Evolutionary conservation across 345 rosid genomes (phyloP).

Genomic region (Laguncularia racemosa): DNA sequence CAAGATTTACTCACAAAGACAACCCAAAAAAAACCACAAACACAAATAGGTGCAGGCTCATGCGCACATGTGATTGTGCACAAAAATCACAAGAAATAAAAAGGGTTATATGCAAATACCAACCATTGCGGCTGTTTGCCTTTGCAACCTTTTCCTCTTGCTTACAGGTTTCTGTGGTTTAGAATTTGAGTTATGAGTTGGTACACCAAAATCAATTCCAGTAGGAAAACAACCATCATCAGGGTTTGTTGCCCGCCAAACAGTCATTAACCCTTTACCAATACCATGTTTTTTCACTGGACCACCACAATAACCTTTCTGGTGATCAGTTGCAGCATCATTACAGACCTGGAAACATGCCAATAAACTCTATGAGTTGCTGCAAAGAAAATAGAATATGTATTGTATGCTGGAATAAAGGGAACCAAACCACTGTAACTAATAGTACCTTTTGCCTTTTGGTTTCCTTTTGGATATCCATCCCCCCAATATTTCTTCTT

Average conservation of each 20-base stretch:
- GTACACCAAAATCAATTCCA: slow-evolving; percentile 32
- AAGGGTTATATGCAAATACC: slow-evolving; percentile 16
- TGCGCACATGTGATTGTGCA: neutral
- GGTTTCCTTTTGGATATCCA: too few species aligned
- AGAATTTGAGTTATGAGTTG: slow-evolving; percentile 20
- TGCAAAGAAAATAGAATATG: slow-evolving; percentile 6
- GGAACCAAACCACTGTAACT: neutral
- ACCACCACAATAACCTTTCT: slow-evolving; percentile 17
- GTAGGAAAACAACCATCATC: slow-evolving; percentile 42
- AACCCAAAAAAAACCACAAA: neutral
- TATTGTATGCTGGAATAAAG: neutral
- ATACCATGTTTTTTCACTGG: slow-evolving; percentile 69
- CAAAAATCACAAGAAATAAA: neutral
- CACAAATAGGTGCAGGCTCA: too few species aligned
- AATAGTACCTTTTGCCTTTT: too few species aligned
- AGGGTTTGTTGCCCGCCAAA: slow-evolving; percentile 72
- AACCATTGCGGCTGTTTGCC: slow-evolving; percentile 42
- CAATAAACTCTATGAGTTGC: slow-evolving; percentile 6
- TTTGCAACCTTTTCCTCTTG: slow-evolving; percentile 30
- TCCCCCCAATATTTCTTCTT: too few species aligned
- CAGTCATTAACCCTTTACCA: slow-evolving; percentile 97
- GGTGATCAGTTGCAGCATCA: slow-evolving; percentile 10
- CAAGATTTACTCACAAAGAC: slow-evolving; percentile 1
- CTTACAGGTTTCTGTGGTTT: slow-evolving; percentile 21
- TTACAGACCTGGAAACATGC: slow-evolving; percentile 24